Evolutionary conservation across 495 filamentous ascomycete species (phyloP).

Genomic region (Lepidopterella palustris): DNA sequence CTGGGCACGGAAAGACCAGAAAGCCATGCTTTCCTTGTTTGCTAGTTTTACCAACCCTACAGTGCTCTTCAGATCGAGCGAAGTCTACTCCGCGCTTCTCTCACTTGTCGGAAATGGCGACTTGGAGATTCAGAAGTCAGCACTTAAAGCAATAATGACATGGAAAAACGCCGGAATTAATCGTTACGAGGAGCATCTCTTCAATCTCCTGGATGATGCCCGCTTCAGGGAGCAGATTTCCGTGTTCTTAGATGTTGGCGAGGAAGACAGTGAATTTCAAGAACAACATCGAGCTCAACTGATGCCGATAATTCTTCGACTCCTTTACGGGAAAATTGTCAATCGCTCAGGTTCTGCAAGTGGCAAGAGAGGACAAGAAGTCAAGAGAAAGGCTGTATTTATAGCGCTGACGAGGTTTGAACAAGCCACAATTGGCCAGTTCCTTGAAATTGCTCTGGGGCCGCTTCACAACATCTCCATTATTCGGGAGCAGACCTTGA

Average conservation of each 20-base stretch:
- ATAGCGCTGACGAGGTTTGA: conserved; percentile 53
- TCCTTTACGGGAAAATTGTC: conserved; percentile 85
- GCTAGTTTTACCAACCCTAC: conserved; percentile 77
- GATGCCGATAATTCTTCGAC: conserved; percentile 76
- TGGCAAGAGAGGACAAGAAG: conserved; percentile 51
- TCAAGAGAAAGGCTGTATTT: conserved; percentile 61
- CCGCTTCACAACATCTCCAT: conserved; percentile 53
- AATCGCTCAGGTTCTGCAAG: conserved; percentile 67
- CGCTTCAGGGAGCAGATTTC: conserved; percentile 87
- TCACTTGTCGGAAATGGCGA: conserved; percentile 78
- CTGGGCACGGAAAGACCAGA: conserved; percentile 66
- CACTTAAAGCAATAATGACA: conserved; percentile 76
- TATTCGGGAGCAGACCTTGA: conserved; percentile 46
- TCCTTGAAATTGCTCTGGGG: conserved; percentile 76
- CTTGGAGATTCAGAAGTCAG: conserved; percentile 74
- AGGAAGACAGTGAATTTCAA: conserved; percentile 67
- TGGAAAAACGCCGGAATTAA: conserved; percentile 75
- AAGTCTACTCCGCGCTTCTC: conserved; percentile 69
- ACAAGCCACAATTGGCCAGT: conserved; percentile 62
- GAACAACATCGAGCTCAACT: conserved; percentile 61
- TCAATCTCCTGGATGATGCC: conserved; percentile 84
- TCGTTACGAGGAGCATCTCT: conserved; percentile 78
- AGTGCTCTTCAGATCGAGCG: conserved; percentile 67
- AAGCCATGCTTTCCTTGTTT: conserved; percentile 76
- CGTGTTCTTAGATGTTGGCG: conserved; percentile 65